phyloP scores from a whole-genome alignment of 805 yeast genomes.

The Cyberlindnera suaveolens region DNA sequence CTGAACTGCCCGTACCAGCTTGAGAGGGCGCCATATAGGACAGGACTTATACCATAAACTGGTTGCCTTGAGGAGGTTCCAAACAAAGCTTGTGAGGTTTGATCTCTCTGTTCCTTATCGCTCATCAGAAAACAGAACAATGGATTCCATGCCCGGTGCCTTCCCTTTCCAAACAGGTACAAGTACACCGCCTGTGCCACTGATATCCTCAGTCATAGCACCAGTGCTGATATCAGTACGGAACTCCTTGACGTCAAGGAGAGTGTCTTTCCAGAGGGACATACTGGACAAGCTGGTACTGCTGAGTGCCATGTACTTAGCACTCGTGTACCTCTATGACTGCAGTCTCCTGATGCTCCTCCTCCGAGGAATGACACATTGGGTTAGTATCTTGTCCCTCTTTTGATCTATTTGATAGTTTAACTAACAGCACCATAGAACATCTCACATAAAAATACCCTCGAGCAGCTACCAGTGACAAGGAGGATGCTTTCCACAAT shows the following conservation, averaged over 20 bases:
- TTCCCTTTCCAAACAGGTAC: not conserved
- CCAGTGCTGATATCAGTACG: constrained; percentile 4
- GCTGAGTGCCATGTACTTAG: constrained; percentile 6
- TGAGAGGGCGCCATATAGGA: not conserved
- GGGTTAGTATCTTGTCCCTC: constrained; percentile 5
- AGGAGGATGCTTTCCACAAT: constrained; percentile 7
- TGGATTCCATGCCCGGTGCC: constrained; percentile 1
- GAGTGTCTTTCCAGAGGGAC: constrained; percentile 10
- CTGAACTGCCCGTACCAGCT: not conserved
- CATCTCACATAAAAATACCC: not conserved
- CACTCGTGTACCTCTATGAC: constrained; percentile 19
- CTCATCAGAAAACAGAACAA: not conserved
- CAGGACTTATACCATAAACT: not conserved
- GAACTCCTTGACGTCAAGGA: constrained; percentile 13
- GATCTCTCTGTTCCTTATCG: not conserved
- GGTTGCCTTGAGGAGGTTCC: not conserved
- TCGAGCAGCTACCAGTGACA: constrained; percentile 3
- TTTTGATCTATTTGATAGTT: too few species aligned
- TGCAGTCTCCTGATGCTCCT: constrained; percentile 20
- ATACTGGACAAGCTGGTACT: constrained; percentile 7
- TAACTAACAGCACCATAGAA: too few species aligned
- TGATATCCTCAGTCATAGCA: not conserved
- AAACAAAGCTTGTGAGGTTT: not conserved
- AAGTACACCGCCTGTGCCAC: not conserved
- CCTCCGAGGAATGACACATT: constrained; percentile 9